Base-by-base conservation (phyloP, 2,329 filamentous ascomycete genomes). In the Chalara sp. region DNA sequence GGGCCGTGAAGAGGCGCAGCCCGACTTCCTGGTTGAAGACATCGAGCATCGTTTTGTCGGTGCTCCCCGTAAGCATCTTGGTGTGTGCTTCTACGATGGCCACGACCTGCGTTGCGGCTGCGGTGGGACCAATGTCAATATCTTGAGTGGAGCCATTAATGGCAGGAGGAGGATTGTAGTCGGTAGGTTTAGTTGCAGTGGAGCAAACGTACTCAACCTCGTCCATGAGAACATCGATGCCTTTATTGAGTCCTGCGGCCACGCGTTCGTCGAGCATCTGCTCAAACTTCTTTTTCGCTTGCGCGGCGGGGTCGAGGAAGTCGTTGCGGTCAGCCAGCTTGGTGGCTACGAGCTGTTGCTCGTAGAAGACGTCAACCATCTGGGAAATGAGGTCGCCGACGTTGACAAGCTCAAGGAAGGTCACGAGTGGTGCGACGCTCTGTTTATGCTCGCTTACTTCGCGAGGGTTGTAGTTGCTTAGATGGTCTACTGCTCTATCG, bases 1-100 rank as follows among this genome's bases (percentile, higher is more conserved):
- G 76, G 13, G 89, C 87, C 21, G 86, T 84, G 71, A 97, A 99
- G 48, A 99, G 79, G 30, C 93, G 86, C 56, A 96, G 79, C 1
- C 93, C 93, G 30, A 99, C 92, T 72, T 99, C 93, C 69, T 93
- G 89, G 68, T 96, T 96, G 76, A 99, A 99, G 11, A 99, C 93
- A 65, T 99, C 93, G 30, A 99, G 83, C 78, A 96, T 95, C 55
- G 89, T 92, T 74, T 99, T 99, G 67, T 99, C 93, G 1, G 92
- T 97, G 65, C 89, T 95, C 55, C 93, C 93, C 4, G 88, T 81
- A 10, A 99, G 78, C 89, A 99, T 96, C 64, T 80, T 83, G 1
- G 91, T 97, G 67, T 99, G 93, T 12, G 86, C 86, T 28, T 84
- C 85, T 11, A 97, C 87, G 40, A 97, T 81, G 41, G 89, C 84